Base-by-base conservation (phyloP, 352 stramenopile genomes). In the Pythium aristosporum region DNA sequence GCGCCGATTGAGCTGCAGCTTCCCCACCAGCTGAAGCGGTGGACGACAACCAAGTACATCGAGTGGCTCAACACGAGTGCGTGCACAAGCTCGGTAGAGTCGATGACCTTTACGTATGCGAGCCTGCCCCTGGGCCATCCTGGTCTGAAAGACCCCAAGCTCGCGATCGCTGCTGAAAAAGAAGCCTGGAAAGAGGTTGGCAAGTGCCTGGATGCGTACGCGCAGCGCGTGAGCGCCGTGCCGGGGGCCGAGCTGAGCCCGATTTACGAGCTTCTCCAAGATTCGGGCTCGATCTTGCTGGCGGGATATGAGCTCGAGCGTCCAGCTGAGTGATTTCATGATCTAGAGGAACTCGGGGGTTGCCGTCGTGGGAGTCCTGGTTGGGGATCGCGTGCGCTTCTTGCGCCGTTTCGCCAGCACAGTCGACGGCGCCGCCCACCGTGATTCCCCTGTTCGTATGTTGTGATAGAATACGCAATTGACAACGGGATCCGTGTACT, bases 191-290 rank as follows among this genome's bases (percentile, higher is more conserved):
- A 91, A 67, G 82, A 93, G 73, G 67, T 96, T 23, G 37, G 48
- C n/a, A 76, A 82, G 51, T 91, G 81, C 28, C 69, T 96, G 36
- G 87, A 96, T 57, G 77, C 84, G 5, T 96, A 94, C 62, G 85
- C 78, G 5, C 82, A 93, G 60, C 85, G 87, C 16, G 76, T 88
- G 42, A 91, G 79, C 23, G 84, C 80, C 20, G 66, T 76, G 10
- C 49, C 69, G 8, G 72, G 75, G 53, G 55, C 69, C 1, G 61
- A 87, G 25, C 47, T 82, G 32, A 89, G 80, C 65, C 70, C 81
- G 8, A 77, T 93, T 44, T 94, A 89, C 57, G 81, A 92, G 7
- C 62, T 91, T 21, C 57, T 96, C 25, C 77, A 89, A 46, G 85
- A 92, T 47, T 89, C 80, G 0, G 87, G 79, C 44, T 68, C 80